These are phyloP conservation scores for Tieghemostelium lacteum DNA, from an alignment of 78 protist genomes.

Conservation along the genomic window DNA sequence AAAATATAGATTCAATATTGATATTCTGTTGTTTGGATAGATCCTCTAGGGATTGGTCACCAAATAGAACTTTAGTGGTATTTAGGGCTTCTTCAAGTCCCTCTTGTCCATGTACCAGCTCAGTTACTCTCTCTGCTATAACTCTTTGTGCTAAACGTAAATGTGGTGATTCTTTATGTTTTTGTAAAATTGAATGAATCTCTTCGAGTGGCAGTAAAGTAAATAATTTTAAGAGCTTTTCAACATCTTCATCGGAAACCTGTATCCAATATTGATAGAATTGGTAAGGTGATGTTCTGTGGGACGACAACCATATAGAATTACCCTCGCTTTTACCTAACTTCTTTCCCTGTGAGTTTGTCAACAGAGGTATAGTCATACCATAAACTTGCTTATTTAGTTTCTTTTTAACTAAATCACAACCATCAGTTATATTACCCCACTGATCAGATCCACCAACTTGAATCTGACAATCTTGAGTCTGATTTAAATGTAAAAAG, in stretches of 20 bases:
- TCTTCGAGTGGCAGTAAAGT: constrained; percentile 51
- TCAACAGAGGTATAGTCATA: constrained; percentile 85
- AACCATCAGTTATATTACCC: constrained; percentile 93
- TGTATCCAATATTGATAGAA: constrained; percentile 84
- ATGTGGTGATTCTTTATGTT: constrained; percentile 54
- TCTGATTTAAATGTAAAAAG: constrained; percentile 62
- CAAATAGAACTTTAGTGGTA: constrained; percentile 60
- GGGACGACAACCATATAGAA: constrained; percentile 87
- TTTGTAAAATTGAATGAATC: neutral
- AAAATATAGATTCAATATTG: neutral
- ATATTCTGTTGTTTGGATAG: neutral
- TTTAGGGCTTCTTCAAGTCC: constrained; percentile 66
- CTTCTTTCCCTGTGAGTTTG: constrained; percentile 83
- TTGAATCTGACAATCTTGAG: constrained; percentile 75
- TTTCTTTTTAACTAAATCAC: constrained; percentile 68
- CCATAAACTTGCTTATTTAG: constrained; percentile 48
- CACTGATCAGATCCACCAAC: constrained; percentile 95
- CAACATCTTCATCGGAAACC: constrained; percentile 69
- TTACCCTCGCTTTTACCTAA: constrained; percentile 89
- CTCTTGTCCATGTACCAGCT: constrained; percentile 67
- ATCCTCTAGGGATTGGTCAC: neutral
- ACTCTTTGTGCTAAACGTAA: constrained; percentile 36
- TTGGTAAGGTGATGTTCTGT: constrained; percentile 77
- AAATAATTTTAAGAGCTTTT: constrained; percentile 32
- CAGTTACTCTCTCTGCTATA: constrained; percentile 57